phyloP scores from a whole-genome alignment of 768 basidiomycete species.

The Phylloporus scabripes region DNA sequence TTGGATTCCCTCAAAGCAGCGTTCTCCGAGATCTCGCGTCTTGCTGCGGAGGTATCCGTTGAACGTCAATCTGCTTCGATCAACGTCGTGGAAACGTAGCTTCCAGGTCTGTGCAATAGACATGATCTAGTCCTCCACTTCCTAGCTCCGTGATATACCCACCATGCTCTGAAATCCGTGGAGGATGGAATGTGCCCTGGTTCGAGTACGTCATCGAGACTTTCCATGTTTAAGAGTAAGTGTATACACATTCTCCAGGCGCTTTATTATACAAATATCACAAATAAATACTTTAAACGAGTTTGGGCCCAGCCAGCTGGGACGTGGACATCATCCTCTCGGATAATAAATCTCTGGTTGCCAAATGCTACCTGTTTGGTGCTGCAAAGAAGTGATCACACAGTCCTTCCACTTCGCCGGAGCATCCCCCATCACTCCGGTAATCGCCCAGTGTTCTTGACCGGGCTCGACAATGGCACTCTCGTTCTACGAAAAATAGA shows the following conservation, averaged over 20 bases:
- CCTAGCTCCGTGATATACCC: neutral
- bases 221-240: slow-evolving; percentile 1
- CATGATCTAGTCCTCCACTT: neutral
- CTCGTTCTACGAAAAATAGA: slow-evolving; percentile 17
- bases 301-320: neutral
- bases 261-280: slow-evolving; percentile 9
- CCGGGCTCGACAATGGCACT: slow-evolving; percentile 31
- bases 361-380: slow-evolving; percentile 40
- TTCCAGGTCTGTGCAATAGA: neutral
- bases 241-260: slow-evolving; percentile 7
- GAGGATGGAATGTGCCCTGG: neutral
- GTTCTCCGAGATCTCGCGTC: slow-evolving; percentile 81
- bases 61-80: slow-evolving; percentile 30
- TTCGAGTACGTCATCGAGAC: slow-evolving; percentile 3
- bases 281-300: slow-evolving; percentile 7
- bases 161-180: neutral
- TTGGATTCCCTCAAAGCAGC: slow-evolving; percentile 75
- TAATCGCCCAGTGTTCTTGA: slow-evolving; percentile 36
- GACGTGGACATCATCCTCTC: slow-evolving; percentile 8
- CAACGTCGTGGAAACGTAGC: neutral
- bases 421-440: slow-evolving; percentile 9
- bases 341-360: slow-evolving; percentile 38
- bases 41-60: slow-evolving; percentile 60
- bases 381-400: slow-evolving; percentile 36
- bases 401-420: slow-evolving; percentile 28